Percentiles rank a stretch among this genome's conserved stretches.
These are phyloP conservation scores for Pelargonium exstipulatum DNA, from an alignment of 441 rosid genomes.

Conservation along the genomic window DNA sequence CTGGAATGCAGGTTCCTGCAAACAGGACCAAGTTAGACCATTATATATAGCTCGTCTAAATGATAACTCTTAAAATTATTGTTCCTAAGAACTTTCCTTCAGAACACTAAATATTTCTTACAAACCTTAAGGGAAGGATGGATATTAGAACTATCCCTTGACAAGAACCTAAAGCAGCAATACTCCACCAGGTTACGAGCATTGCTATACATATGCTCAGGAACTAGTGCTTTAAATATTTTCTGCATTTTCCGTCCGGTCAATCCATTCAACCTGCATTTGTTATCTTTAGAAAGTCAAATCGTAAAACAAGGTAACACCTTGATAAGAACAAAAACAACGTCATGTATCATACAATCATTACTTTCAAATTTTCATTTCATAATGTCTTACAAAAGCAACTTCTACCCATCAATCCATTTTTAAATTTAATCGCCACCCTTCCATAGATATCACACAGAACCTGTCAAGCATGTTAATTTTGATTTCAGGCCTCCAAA, in stretches of 20 bases:
- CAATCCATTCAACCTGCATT: slow-evolving; percentile 92
- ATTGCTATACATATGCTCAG: slow-evolving; percentile 48
- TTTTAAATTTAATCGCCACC: not conserved
- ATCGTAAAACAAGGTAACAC: slow-evolving; percentile 1
- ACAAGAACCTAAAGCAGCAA: slow-evolving; percentile 89
- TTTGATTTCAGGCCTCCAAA: no score
- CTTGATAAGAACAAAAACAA: not conserved
- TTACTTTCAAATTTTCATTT: not conserved
- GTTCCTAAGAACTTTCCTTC: no score
- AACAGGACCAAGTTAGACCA: slow-evolving; percentile 15
- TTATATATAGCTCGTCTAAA: not conserved
- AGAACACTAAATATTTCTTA: no score
- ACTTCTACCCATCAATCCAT: not conserved
- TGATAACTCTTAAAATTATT: no score
- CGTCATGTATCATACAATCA: not conserved
- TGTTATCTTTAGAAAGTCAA: slow-evolving; percentile 36
- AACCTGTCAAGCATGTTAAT: no score
- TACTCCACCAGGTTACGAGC: slow-evolving; percentile 82
- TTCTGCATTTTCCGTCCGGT: slow-evolving; percentile 78
- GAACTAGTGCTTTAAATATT: slow-evolving; percentile 76
- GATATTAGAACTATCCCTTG: slow-evolving; percentile 67
- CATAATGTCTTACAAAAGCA: not conserved
- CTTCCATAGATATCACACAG: not conserved
- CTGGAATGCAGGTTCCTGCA: slow-evolving; percentile 87
- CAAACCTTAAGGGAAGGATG: slow-evolving; percentile 84